Conservation (phyloP, 2,329 filamentous ascomycete genomes). For the Phoma sp. region DNA sequence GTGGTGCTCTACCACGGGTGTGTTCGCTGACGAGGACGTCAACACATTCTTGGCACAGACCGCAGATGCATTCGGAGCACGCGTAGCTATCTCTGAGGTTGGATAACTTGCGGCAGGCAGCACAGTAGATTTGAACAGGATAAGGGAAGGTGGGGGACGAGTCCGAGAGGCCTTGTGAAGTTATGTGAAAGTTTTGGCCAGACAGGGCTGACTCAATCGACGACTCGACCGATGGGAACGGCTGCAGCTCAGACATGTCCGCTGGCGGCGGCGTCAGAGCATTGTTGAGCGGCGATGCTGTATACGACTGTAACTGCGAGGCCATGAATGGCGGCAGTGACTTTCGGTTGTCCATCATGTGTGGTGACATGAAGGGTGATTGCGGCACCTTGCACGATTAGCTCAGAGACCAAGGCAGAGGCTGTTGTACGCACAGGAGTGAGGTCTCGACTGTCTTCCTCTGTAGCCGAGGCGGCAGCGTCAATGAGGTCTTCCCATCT, state of each 20-base stretch:
- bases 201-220: slow-evolving; percentile 74
- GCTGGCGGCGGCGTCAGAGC: slow-evolving; percentile 79
- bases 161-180: slow-evolving; percentile 58
- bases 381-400: slow-evolving; percentile 51
- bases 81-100: slow-evolving; percentile 84
- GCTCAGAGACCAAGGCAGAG: slow-evolving; percentile 15
- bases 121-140: slow-evolving; percentile 86
- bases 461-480: slow-evolving; percentile 88
- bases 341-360: slow-evolving; percentile 58
- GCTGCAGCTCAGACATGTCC: slow-evolving; percentile 61
- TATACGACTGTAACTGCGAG: slow-evolving; percentile 69
- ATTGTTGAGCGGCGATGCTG: slow-evolving; percentile 89
- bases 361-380: slow-evolving; percentile 60
- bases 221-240: slow-evolving; percentile 90
- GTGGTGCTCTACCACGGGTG: slow-evolving; percentile 68
- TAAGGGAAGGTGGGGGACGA: slow-evolving; percentile 63
- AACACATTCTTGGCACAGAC: slow-evolving; percentile 87
- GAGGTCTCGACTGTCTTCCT: slow-evolving; percentile 86
- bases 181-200: slow-evolving; percentile 68
- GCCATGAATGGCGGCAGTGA: slow-evolving; percentile 66
- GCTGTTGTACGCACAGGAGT: slow-evolving; percentile 72
- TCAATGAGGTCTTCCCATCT: slow-evolving; percentile 97
- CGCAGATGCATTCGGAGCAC: slow-evolving; percentile 95
- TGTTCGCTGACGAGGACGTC: slow-evolving; percentile 79
- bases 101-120: slow-evolving; percentile 80